These are phyloP conservation scores for Abrus pulchellus DNA, from an alignment of 306 rosid genomes.

Conservation along the genomic window DNA sequence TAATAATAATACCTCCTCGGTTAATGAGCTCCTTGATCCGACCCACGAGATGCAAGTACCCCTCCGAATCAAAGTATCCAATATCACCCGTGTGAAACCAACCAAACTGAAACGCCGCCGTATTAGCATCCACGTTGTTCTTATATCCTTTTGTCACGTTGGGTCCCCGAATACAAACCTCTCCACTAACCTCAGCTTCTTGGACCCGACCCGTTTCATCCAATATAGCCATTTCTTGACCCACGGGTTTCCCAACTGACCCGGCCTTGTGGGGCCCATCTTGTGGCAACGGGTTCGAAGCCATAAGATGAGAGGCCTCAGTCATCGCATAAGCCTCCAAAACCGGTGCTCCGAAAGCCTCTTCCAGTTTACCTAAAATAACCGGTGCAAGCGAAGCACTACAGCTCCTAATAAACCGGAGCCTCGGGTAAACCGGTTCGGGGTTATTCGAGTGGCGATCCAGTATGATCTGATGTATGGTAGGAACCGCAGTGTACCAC, in stretches of 20 bases:
- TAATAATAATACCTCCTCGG: slow-evolving; percentile 78
- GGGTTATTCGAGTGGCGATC: slow-evolving; percentile 79
- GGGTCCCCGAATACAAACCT: slow-evolving; percentile 82
- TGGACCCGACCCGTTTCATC: slow-evolving; percentile 62
- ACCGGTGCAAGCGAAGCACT: slow-evolving; percentile 92
- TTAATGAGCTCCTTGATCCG: slow-evolving; percentile 95
- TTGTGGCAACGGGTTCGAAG: slow-evolving; percentile 81
- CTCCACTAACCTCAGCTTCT: slow-evolving; percentile 55
- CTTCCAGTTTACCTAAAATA: slow-evolving; percentile 69
- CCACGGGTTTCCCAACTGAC: slow-evolving; percentile 88
- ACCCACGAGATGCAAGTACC: slow-evolving; percentile 93
- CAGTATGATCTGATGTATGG: slow-evolving; percentile 92
- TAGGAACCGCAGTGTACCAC: slow-evolving; percentile 96
- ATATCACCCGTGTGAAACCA: slow-evolving; percentile 96
- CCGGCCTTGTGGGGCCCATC: slow-evolving; percentile 86
- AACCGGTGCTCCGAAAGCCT: slow-evolving; percentile 81
- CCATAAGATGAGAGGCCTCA: slow-evolving; percentile 85
- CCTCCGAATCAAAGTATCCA: slow-evolving; percentile 80
- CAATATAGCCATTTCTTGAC: slow-evolving; percentile 77
- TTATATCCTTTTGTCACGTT: slow-evolving; percentile 91
- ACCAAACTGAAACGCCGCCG: slow-evolving; percentile 67
- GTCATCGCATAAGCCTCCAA: slow-evolving; percentile 98
- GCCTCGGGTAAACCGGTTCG: slow-evolving; percentile 72
- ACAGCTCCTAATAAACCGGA: slow-evolving; percentile 88
- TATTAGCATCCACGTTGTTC: slow-evolving; percentile 76